Percentiles rank a stretch among this genome's conserved stretches.
phyloP scores from a whole-genome alignment of 768 basidiomycete genomes.

The Leccinum subgranulosum region DNA sequence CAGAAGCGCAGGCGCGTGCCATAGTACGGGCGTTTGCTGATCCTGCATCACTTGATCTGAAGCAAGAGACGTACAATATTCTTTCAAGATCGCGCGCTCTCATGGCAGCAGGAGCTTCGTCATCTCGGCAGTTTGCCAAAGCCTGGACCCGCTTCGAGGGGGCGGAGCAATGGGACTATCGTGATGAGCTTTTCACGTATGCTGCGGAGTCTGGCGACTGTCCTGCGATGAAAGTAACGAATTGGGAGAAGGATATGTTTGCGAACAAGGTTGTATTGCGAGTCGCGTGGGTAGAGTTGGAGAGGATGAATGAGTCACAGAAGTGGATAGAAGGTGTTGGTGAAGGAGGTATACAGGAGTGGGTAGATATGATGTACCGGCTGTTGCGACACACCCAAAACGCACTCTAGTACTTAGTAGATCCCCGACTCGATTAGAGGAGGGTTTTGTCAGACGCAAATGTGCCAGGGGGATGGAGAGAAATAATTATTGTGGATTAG shows the following conservation, averaged over 20 bases:
- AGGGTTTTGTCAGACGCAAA: too few species aligned
- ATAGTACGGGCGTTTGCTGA: conserved; percentile 53
- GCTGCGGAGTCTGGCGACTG: conserved; percentile 33
- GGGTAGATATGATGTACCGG: conserved; percentile 49
- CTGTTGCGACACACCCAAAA: conserved; percentile 24
- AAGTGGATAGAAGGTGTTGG: conserved; percentile 67
- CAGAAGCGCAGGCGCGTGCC: conserved; percentile 75
- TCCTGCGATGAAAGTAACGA: conserved; percentile 36
- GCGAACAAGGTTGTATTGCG: conserved; percentile 45
- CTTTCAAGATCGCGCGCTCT: conserved; percentile 48
- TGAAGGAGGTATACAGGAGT: conserved; percentile 51
- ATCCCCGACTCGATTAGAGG: too few species aligned
- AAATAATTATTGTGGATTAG: too few species aligned
- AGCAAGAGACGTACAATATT: conserved; percentile 47
- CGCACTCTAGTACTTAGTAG: too few species aligned
- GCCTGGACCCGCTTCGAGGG: conserved; percentile 53
- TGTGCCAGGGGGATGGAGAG: too few species aligned
- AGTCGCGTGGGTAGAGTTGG: conserved; percentile 55
- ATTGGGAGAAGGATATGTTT: conserved; percentile 63
- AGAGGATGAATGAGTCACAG: conserved; percentile 52
- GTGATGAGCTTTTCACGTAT: conserved; percentile 55
- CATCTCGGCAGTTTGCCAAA: conserved; percentile 44
- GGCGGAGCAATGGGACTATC: conserved; percentile 64
- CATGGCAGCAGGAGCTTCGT: conserved; percentile 28
- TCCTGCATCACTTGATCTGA: conserved; percentile 46